Conservation (phyloP, 331 rosid species). For the Saraca asoca region DNA sequence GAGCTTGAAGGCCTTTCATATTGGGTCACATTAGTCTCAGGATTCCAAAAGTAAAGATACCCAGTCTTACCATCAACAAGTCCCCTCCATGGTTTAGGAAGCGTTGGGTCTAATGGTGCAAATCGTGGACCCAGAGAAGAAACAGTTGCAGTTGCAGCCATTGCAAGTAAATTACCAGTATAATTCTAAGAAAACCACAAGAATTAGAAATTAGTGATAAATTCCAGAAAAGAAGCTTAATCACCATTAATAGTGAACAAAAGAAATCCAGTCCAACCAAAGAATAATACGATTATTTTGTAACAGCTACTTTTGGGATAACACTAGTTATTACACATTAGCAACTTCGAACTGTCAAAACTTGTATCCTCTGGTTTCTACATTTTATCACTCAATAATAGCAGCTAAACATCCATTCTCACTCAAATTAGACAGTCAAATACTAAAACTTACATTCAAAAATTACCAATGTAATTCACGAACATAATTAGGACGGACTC, state of each 20-base stretch:
- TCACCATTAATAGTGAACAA: neutral
- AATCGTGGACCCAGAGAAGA: slow-evolving; percentile 76
- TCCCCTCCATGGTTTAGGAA: slow-evolving; percentile 95
- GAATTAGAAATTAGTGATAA: neutral
- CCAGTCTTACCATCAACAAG: slow-evolving; percentile 99
- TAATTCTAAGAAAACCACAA: slow-evolving; percentile 39
- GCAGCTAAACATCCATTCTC: slow-evolving; percentile 3
- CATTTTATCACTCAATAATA: neutral
- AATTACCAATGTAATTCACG: neutral
- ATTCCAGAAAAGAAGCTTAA: slow-evolving; percentile 12
- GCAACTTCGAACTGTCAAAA: neutral
- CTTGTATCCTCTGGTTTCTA: slow-evolving; percentile 1
- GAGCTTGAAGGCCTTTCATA: slow-evolving; percentile 74
- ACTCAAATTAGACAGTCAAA: slow-evolving; percentile 16
- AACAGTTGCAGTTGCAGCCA: slow-evolving; percentile 90
- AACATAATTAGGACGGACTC: no score
- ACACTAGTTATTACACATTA: neutral
- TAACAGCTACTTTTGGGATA: neutral
- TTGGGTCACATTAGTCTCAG: slow-evolving; percentile 94
- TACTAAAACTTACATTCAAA: neutral
- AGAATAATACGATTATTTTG: neutral
- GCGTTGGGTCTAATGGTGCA: slow-evolving; percentile 94
- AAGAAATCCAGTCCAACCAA: neutral
- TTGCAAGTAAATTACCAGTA: slow-evolving; percentile 43
- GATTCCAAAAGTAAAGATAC: slow-evolving; percentile 97